These are phyloP conservation scores for Fusarium acutatum DNA, from an alignment of 2,329 filamentous ascomycete genomes.

Conservation along the genomic window DNA sequence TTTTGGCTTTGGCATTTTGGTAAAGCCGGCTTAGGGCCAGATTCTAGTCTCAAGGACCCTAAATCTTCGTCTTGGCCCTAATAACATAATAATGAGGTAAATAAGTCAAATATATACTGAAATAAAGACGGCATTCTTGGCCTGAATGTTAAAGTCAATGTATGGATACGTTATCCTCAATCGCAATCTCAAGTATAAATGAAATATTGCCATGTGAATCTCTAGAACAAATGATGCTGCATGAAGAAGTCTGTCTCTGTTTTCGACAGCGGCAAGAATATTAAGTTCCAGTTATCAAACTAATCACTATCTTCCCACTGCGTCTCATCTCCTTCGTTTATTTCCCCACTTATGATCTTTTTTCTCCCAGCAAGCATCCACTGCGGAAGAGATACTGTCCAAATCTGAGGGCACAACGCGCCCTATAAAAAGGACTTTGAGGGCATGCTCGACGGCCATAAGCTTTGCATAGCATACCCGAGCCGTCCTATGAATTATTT, in stretches of 20 bases:
- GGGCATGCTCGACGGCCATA: rapidly evolving
- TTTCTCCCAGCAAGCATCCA: rapidly evolving
- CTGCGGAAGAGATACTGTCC: rapidly evolving
- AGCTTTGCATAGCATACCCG: not conserved
- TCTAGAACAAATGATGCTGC: too few relatives aligned
- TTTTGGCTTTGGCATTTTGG: not conserved
- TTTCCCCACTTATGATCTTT: not conserved
- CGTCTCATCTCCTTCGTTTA: not conserved
- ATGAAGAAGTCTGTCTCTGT: too few relatives aligned
- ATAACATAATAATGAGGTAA: too few relatives aligned
- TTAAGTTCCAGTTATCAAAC: not conserved
- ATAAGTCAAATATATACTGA: too few relatives aligned
- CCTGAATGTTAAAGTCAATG: too few relatives aligned
- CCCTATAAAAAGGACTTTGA: not conserved
- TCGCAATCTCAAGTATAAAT: too few relatives aligned
- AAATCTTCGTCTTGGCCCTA: not conserved
- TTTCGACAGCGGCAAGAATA: not conserved
- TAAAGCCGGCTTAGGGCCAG: not conserved
- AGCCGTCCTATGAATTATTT: rapidly evolving
- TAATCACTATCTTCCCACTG: rapidly evolving
- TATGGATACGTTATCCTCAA: too few relatives aligned
- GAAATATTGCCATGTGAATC: too few relatives aligned
- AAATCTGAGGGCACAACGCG: rapidly evolving
- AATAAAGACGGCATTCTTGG: not conserved
- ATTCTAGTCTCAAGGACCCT: not conserved